Evolutionary conservation across 352 stramenopile species (phyloP).

Genomic region (Phytophthora megakarya): DNA sequence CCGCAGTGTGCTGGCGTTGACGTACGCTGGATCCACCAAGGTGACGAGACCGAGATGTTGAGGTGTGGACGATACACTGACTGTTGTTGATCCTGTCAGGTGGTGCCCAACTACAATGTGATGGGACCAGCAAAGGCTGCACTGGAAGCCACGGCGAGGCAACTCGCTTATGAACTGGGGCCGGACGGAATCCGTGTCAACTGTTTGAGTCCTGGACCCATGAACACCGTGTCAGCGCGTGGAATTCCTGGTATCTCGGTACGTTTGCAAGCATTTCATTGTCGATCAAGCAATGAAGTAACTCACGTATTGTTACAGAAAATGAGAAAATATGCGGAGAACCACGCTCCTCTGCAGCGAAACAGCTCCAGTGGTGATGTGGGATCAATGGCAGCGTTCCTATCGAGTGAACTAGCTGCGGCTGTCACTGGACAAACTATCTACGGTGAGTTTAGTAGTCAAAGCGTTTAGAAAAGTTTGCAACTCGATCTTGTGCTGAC

Average conservation of each 20-base stretch:
- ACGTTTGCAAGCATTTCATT: conserved; percentile 5
- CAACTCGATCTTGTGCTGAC: too few species aligned
- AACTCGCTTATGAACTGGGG: conserved; percentile 85
- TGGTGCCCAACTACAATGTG: conserved; percentile 91
- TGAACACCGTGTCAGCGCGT: conserved; percentile 91
- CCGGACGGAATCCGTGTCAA: conserved; percentile 88
- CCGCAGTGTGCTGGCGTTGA: conserved; percentile 85
- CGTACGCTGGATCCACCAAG: conserved; percentile 84
- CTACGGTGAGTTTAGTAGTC: conserved; percentile 56
- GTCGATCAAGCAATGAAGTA: background rate
- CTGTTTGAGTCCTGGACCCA: conserved; percentile 87
- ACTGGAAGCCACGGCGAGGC: conserved; percentile 82
- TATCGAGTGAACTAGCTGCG: conserved; percentile 72
- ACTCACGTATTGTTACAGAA: conserved; percentile 42
- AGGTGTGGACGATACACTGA: conserved; percentile 11
- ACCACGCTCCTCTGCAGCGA: conserved; percentile 67
- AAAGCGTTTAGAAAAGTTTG: too few species aligned
- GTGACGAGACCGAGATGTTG: background rate
- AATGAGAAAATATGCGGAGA: conserved; percentile 80
- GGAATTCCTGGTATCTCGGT: conserved; percentile 90
- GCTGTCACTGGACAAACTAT: conserved; percentile 92
- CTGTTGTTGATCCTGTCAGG: conserved; percentile 35
- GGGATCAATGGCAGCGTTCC: conserved; percentile 75
- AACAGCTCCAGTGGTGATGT: conserved; percentile 81
- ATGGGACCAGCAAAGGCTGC: conserved; percentile 93